Conservation (phyloP, 2,329 filamentous ascomycete genomes). For the Coniochaeta prunicola region DNA sequence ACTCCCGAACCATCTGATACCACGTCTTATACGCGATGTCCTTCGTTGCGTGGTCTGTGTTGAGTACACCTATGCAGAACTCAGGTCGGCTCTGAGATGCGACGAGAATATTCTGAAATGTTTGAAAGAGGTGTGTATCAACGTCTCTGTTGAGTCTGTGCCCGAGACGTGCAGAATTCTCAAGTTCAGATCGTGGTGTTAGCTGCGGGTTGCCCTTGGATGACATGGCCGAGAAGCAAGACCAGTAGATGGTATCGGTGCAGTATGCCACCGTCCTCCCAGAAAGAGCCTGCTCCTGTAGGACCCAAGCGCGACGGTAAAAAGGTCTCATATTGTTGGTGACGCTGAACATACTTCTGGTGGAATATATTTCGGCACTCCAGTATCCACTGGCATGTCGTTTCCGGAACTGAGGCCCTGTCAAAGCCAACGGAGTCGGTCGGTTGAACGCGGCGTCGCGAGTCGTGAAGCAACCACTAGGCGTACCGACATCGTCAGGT, state of each 20-base stretch:
- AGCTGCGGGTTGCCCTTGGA: neutral
- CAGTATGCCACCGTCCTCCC: neutral
- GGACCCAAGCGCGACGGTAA: neutral
- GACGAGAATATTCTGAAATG: neutral
- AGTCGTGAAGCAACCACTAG: neutral
- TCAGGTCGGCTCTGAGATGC: neutral
- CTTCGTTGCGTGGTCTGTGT: too few species aligned
- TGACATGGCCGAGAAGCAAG: too few species aligned
- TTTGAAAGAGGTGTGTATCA: too few species aligned
- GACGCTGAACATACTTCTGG: neutral
- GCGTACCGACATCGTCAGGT: neutral
- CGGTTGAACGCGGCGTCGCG: neutral
- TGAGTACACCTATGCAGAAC: neutral
- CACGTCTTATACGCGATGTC: neutral
- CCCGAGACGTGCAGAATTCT: too few species aligned
- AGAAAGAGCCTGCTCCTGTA: neutral
- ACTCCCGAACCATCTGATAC: neutral
- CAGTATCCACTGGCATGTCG: neutral
- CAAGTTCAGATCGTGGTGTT: neutral
- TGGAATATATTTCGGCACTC: neutral
- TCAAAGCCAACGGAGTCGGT: too few species aligned
- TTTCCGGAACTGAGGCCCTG: too few species aligned
- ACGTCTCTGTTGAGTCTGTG: too few species aligned
- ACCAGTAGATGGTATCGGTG: too few species aligned
- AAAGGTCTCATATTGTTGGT: too few species aligned